phyloP scores from a whole-genome alignment of 305 asterid species.

The Fraxinus ornus region DNA sequence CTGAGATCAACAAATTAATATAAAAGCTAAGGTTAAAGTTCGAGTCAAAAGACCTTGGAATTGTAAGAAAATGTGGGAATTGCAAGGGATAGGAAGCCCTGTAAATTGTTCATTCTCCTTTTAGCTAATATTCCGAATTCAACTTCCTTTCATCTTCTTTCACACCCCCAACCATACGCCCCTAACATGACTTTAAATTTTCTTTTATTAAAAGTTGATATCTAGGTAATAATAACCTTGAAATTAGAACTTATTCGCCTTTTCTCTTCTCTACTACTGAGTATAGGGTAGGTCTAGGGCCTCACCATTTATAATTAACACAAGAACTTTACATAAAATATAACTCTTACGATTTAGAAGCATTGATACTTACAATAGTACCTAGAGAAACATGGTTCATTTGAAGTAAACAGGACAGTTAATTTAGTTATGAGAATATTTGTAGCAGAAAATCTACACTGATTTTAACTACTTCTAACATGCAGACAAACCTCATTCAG shows the following conservation, averaged over 20 bases:
- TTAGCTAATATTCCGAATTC: background rate
- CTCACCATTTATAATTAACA: background rate
- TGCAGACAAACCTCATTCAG: background rate
- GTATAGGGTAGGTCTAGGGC: background rate
- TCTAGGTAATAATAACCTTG: background rate
- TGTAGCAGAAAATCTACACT: constrained; percentile 14
- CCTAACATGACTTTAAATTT: background rate
- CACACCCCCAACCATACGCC: background rate
- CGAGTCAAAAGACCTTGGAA: background rate
- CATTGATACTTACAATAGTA: constrained; percentile 2
- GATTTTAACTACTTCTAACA: constrained; percentile 17
- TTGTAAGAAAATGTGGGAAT: background rate
- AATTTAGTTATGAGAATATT: background rate
- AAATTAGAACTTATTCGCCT: background rate
- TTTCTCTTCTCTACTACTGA: background rate
- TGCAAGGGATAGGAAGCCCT: background rate
- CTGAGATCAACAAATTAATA: background rate
- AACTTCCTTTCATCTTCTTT: background rate
- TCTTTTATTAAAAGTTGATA: background rate
- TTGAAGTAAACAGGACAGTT: background rate
- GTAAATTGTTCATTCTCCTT: background rate
- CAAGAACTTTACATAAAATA: background rate
- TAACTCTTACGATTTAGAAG: background rate
- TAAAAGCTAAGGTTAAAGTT: background rate
- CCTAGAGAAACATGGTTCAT: constrained; percentile 11